phyloP scores from a whole-genome alignment of 495 filamentous ascomycete species.

The Hyaloscypha variabilis region DNA sequence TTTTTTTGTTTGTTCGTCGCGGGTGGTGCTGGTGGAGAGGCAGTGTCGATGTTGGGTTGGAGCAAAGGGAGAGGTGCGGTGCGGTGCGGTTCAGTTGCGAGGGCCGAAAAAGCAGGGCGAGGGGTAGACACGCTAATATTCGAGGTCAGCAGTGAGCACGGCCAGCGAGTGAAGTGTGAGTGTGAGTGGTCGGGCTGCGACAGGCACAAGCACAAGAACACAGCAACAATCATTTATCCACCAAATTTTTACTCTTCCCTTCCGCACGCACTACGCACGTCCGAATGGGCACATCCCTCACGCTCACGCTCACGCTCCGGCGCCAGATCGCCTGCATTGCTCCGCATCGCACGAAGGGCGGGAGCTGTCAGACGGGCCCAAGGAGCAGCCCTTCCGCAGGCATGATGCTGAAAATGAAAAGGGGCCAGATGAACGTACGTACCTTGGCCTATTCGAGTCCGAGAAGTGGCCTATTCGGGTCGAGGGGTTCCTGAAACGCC shows the following conservation, averaged over 20 bases:
- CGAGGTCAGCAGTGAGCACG: too few species aligned
- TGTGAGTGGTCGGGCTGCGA: not conserved
- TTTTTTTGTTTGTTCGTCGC: not conserved
- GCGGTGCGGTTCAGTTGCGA: not conserved
- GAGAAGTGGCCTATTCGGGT: slow-evolving; percentile 4
- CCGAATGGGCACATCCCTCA: not conserved
- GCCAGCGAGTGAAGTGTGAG: too few species aligned
- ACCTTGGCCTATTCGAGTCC: not conserved
- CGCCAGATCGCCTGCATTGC: not conserved
- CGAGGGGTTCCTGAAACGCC: not conserved
- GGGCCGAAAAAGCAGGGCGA: not conserved
- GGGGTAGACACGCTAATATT: too few species aligned
- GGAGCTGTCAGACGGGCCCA: not conserved
- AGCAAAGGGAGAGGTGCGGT: not conserved
- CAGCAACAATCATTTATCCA: not conserved
- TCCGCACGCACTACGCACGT: not conserved
- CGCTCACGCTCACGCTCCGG: not conserved
- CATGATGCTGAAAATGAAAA: not conserved
- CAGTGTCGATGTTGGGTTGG: not conserved
- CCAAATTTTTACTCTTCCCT: not conserved
- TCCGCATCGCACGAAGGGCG: not conserved
- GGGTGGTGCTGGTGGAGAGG: not conserved
- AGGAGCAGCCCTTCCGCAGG: not conserved
- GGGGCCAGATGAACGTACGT: not conserved
- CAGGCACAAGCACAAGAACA: not conserved